phyloP scores from a whole-genome alignment of 2,329 filamentous ascomycete species.

The Xenoacremonium recifei region DNA sequence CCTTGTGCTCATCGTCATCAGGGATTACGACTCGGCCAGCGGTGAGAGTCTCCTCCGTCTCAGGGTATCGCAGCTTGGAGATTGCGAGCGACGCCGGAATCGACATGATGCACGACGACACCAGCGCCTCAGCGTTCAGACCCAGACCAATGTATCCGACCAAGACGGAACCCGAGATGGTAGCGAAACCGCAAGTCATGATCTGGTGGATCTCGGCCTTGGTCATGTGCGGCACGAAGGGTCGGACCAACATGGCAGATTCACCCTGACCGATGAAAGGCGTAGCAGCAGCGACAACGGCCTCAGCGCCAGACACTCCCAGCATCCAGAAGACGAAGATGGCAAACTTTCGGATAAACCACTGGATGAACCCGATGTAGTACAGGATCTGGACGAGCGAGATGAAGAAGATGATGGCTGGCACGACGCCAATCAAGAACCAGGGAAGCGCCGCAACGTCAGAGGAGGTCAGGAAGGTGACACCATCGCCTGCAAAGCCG shows the following conservation, averaged over 20 bases:
- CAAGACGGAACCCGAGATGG: slow-evolving; percentile 84
- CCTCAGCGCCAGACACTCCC: slow-evolving; percentile 84
- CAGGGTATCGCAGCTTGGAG: slow-evolving; percentile 86
- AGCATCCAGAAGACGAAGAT: slow-evolving; percentile 90
- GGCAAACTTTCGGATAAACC: slow-evolving; percentile 86
- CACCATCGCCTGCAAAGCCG: slow-evolving; percentile 71
- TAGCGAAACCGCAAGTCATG: slow-evolving; percentile 90
- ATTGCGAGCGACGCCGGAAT: slow-evolving; percentile 88
- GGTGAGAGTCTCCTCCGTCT: slow-evolving; percentile 82
- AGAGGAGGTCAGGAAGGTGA: slow-evolving; percentile 59
- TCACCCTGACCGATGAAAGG: slow-evolving; percentile 95
- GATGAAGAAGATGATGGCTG: slow-evolving; percentile 95
- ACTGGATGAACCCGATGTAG: slow-evolving; percentile 78
- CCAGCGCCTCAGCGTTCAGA: slow-evolving; percentile 78
- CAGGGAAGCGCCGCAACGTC: slow-evolving; percentile 50
- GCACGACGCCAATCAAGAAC: slow-evolving; percentile 80
- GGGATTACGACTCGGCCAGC: slow-evolving; percentile 79
- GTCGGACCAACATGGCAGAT: slow-evolving; percentile 87
- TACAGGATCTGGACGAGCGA: slow-evolving; percentile 85
- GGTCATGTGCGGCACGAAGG: slow-evolving; percentile 83
- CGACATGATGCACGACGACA: slow-evolving; percentile 93
- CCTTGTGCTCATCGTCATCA: slow-evolving; percentile 71
- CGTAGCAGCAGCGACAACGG: slow-evolving; percentile 89
- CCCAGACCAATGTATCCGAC: slow-evolving; percentile 84
- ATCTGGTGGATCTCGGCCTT: slow-evolving; percentile 87